phyloP scores from a whole-genome alignment of 1,284 basidiomycete genomes.

The Moniliophthora roreri region DNA sequence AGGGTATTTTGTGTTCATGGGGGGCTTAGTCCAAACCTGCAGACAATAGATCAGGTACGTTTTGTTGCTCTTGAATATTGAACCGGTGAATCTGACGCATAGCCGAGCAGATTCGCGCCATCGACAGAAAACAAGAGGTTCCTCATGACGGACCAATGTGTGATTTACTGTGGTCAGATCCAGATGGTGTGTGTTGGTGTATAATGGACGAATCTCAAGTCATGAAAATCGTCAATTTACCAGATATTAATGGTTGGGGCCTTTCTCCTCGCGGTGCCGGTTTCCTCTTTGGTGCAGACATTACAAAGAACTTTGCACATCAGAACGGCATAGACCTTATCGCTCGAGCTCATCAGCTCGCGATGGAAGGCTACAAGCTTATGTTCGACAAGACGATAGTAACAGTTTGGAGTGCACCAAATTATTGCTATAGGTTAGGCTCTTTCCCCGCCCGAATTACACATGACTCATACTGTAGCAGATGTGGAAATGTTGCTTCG shows the following conservation, averaged over 20 bases:
- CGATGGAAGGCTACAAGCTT: constrained; percentile 98
- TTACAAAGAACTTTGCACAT: constrained; percentile 88
- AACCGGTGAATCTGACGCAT: neutral
- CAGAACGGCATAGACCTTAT: constrained; percentile 94
- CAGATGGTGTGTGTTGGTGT: constrained; percentile 67
- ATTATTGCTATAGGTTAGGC: constrained; percentile 93
- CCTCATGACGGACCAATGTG: constrained; percentile 99
- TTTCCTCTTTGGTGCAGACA: constrained; percentile 92
- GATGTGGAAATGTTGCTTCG: constrained; percentile 93
- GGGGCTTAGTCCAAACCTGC: constrained; percentile 86
- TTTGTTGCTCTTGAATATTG: neutral
- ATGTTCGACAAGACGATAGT: constrained; percentile 98
- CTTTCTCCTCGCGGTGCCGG: constrained; percentile 96
- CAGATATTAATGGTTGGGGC: constrained; percentile 92
- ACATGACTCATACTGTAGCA: constrained; percentile 27
- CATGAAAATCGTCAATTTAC: neutral
- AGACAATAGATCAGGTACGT: constrained; percentile 83
- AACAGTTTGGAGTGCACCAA: constrained; percentile 98
- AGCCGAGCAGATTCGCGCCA: constrained; percentile 78
- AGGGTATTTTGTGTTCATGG: constrained; percentile 93
- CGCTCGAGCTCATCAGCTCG: constrained; percentile 95
- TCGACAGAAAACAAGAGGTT: constrained; percentile 97
- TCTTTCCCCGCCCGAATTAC: neutral
- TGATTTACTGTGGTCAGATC: constrained; percentile 98
- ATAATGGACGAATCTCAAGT: neutral